These are phyloP conservation scores for Suillus placidus DNA, from an alignment of 768 basidiomycete species.

Conservation along the genomic window DNA sequence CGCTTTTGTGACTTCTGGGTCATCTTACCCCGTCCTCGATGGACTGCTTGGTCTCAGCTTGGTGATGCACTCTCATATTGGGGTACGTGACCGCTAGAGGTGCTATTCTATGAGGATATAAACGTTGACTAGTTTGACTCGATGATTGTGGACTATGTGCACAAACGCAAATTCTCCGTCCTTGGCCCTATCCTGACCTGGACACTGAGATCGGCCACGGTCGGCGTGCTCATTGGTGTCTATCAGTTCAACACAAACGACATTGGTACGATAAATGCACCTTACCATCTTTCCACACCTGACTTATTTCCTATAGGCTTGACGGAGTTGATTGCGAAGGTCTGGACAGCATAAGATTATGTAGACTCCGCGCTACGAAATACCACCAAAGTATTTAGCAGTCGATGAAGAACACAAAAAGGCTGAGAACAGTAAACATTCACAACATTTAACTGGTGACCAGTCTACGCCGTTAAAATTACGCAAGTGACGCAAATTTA, in stretches of 20 bases:
- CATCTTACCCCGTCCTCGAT: conserved; percentile 83
- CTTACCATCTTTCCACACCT: conserved; percentile 7
- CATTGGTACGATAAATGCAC: conserved; percentile 65
- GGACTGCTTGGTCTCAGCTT: conserved; percentile 86
- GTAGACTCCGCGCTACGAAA: not conserved
- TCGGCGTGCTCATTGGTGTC: conserved; percentile 82
- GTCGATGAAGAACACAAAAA: not conserved
- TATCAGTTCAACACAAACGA: conserved; percentile 99
- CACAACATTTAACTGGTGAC: not conserved
- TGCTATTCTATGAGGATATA: not conserved
- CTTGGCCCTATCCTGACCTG: conserved; percentile 73
- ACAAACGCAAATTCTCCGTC: conserved; percentile 88
- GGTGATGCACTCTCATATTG: conserved; percentile 95
- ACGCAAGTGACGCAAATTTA: not conserved
- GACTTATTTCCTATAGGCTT: conserved; percentile 52
- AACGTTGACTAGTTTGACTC: conserved; percentile 63
- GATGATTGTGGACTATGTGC: conserved; percentile 85
- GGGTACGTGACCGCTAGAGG: conserved; percentile 52
- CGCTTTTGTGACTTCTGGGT: conserved; percentile 78
- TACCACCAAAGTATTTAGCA: not conserved
- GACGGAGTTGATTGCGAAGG: conserved; percentile 80
- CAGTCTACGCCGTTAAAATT: not conserved
- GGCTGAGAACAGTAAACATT: not conserved
- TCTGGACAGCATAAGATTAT: conserved; percentile 73
- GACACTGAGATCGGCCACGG: conserved; percentile 76